Conservation (phyloP, 2,329 filamentous ascomycete genomes). For the Phyllosticta ampelicida region DNA sequence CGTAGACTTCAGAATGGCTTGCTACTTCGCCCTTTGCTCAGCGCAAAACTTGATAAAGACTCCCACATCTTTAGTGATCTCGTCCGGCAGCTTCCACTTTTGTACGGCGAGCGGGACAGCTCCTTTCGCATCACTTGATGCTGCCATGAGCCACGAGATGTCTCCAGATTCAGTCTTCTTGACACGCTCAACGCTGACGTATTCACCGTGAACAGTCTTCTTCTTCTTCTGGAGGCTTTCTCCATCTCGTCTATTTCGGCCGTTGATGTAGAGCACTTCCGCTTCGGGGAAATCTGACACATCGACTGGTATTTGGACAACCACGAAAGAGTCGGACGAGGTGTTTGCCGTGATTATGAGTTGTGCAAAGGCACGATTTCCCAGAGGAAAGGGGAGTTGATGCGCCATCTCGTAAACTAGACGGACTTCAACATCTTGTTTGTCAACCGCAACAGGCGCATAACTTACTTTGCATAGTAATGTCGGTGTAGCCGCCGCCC, state of each 20-base stretch:
- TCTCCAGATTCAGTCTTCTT: constrained; percentile 18
- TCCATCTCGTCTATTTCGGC: constrained; percentile 12
- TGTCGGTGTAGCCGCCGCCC: constrained; percentile 17
- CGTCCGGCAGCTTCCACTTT: constrained; percentile 49
- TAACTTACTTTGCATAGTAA: constrained; percentile 29
- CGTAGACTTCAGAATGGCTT: not conserved
- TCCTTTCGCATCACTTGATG: constrained; percentile 59
- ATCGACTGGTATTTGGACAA: constrained; percentile 29
- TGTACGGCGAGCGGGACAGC: constrained; percentile 56
- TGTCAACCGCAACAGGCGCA: not conserved
- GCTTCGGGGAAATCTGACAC: constrained; percentile 21
- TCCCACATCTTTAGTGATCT: constrained; percentile 60
- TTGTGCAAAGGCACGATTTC: constrained; percentile 55
- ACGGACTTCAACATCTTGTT: not conserved
- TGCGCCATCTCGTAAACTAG: constrained; percentile 56
- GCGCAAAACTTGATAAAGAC: constrained; percentile 47
- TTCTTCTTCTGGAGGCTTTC: constrained; percentile 17
- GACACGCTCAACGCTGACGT: constrained; percentile 55
- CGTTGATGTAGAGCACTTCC: constrained; percentile 20
- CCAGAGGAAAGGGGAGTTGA: constrained; percentile 48
- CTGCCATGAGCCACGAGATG: constrained; percentile 70
- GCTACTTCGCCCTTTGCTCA: not conserved
- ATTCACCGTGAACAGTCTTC: constrained; percentile 46
- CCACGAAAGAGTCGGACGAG: constrained; percentile 18
- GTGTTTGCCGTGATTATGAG: constrained; percentile 45